Base-by-base conservation (phyloP, 1,284 basidiomycete species). In the Paramarasmius palmivorus region DNA sequence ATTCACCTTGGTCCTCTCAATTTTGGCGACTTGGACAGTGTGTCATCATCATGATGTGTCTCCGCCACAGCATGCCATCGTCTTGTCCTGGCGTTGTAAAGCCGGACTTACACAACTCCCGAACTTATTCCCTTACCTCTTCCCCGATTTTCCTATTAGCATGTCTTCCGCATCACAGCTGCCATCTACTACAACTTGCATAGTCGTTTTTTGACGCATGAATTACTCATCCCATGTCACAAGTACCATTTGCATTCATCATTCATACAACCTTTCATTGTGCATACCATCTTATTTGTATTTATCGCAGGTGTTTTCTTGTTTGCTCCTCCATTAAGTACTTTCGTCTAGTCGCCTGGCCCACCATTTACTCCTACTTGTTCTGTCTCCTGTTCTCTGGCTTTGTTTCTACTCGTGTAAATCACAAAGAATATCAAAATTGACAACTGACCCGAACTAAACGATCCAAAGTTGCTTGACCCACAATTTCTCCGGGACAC, bases 1-100 rank as follows among this genome's bases (percentile, higher is more conserved):
- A 29, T 46, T 46, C 23, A 26, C 26, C 22, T 46, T 32, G 44
- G 44, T 46, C 42, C 32, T 37, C 44, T 57, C 4, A 52, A 50
- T 7, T 48, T 57, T 34, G 48, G 35, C 26, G 47, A 50, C 14
- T 12, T 49, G 15, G 34, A 49, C 32, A 14, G 35, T 15, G 17
- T 34, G 32, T 49, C 32, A 20, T 38, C 32, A 20, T 38, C 36
- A 49, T 38, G 14, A 37, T 35, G 23, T 12, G 15, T 23, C 46
- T 10, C 17, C 40, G 20, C 8, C 45, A 10, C 15, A 41, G n/a
- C 29, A 7, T 17, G 40, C 20, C 15, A 17, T 46, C 29, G 45
- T 32, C 39, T n/a, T n/a, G n/a, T n/a, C n/a, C n/a, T n/a, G n/a
- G n/a, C n/a, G n/a, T n/a, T n/a, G n/a, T n/a, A n/a, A n/a, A n/a